These are phyloP conservation scores for Mallotus japonicus DNA, from an alignment of 441 rosid genomes.

Conservation along the genomic window DNA sequence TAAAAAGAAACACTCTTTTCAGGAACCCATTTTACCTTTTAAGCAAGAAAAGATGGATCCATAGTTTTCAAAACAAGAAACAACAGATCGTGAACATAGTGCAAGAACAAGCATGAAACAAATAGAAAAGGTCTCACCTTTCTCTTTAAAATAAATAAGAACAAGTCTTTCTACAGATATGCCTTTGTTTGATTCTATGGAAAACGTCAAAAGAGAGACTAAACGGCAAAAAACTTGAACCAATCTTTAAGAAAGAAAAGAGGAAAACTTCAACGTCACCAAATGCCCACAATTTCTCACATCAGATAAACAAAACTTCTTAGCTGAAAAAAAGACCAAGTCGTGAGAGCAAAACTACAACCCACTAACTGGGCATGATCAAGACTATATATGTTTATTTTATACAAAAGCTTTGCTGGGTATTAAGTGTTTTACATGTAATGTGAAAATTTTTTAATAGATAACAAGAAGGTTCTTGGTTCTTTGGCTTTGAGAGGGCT, in stretches of 20 bases:
- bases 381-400: constrained; percentile 1
- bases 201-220: not conserved
- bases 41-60: constrained; percentile 26
- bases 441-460: not conserved
- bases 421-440: not conserved
- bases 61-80: constrained; percentile 13
- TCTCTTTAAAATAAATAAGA: not conserved
- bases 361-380: constrained; percentile 21
- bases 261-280: constrained; percentile 22
- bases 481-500: constrained; percentile 4
- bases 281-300: constrained; percentile 11
- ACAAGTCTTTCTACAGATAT: constrained; percentile 13
- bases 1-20: not conserved
- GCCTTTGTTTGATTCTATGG: constrained; percentile 20
- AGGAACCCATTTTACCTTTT: constrained; percentile 5
- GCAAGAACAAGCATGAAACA: too few species aligned
- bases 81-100: constrained; percentile 12
- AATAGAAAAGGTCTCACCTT: constrained; percentile 23
- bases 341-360: constrained; percentile 44
- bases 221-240: not conserved
- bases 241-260: not conserved
- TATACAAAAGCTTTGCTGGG: constrained; percentile 7
- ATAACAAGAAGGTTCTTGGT: constrained; percentile 4
- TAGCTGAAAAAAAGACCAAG: constrained; percentile 28
- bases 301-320: constrained; percentile 8